phyloP scores from a whole-genome alignment of 2,329 filamentous ascomycete genomes.

The Colletotrichum euphorbiae region DNA sequence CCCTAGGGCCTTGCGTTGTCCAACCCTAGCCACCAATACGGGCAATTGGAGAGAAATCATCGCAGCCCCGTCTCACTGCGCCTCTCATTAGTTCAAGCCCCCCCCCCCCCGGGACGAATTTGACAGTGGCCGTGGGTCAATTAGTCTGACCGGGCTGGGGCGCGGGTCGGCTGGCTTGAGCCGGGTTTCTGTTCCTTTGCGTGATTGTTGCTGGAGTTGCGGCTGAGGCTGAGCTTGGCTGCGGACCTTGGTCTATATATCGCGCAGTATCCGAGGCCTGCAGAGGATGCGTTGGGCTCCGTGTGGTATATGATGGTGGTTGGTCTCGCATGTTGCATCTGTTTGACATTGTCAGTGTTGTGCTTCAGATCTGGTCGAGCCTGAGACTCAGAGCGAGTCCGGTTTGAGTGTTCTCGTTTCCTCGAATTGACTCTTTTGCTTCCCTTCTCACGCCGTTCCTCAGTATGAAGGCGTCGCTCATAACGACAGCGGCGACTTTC shows the following conservation, averaged over 20 bases:
- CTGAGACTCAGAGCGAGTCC: too few relatives aligned
- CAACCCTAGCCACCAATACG: not conserved
- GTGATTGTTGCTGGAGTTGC: not conserved
- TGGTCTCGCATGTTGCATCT: too few relatives aligned
- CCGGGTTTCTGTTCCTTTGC: not conserved
- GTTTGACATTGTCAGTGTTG: too few relatives aligned
- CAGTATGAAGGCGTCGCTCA: constrained; percentile 14
- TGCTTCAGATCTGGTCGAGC: too few relatives aligned
- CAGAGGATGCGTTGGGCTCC: too few relatives aligned
- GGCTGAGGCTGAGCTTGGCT: not conserved
- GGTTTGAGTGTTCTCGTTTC: too few relatives aligned
- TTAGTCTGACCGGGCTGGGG: not conserved
- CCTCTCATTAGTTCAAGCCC: not conserved
- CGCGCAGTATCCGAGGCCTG: not conserved
- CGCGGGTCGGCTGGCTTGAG: not conserved
- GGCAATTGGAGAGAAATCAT: not conserved
- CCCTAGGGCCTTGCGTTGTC: too few relatives aligned
- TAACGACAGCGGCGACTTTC: not conserved
- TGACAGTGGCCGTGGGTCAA: not conserved
- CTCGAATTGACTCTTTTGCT: too few relatives aligned
- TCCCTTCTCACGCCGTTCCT: not conserved
- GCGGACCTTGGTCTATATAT: not conserved
- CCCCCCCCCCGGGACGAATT: not conserved
- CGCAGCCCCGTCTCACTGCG: not conserved
- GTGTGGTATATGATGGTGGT: too few relatives aligned